Base-by-base conservation (phyloP, 2,329 filamentous ascomycete species). In the Hortaea sp. region DNA sequence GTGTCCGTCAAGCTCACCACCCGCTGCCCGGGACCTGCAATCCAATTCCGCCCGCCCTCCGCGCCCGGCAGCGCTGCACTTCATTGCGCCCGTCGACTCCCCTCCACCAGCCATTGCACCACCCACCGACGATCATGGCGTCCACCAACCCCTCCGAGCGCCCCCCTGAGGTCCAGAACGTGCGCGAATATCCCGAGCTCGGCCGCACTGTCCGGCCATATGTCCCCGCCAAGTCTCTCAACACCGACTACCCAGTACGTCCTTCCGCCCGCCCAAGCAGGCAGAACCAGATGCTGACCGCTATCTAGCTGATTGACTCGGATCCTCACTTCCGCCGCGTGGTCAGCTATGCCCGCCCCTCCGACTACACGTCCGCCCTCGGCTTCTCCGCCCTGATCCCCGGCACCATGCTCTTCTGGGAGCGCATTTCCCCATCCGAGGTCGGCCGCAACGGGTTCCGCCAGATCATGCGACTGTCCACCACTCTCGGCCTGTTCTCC, bases 241-340 rank as follows among this genome's bases (percentile, higher is more conserved):
- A 82, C 66, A 86, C 85, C 60, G 83, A 92, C 50, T 97, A 86
- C 67, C 90, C 90, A 49, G 92, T 97, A 73, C 63, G 45, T 30
- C 44, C 20, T 12, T 41, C 10, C 32, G 12, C 10, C 42, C 37
- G n/a, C 29, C 42, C 38, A 29, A 20, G 39, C 39, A 39, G 37
- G 3, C 37, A 39, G 13, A 10, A n/a, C 37, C 10, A 10, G 50
- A 47, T 32, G 55, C 53, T 54, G 47, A 61, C 64, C 54, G 35
- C 37, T 29, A 44, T 44, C 42, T 71, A 98, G 92, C 85, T 97
- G 73, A 97, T 98, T 70, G 92, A 98, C 75, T 94, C 87, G 74
- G 92, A 98, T 71, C 92, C 92, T 62, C 92, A 98, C 70, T 84
- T 97, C 69, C 87, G 81, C 69, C 84, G 92, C 65, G 92, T 97